Percentiles rank a stretch among this genome's conserved stretches.
These are phyloP conservation scores for Leccinum broughii DNA, from an alignment of 768 basidiomycete genomes.

Conservation along the genomic window DNA sequence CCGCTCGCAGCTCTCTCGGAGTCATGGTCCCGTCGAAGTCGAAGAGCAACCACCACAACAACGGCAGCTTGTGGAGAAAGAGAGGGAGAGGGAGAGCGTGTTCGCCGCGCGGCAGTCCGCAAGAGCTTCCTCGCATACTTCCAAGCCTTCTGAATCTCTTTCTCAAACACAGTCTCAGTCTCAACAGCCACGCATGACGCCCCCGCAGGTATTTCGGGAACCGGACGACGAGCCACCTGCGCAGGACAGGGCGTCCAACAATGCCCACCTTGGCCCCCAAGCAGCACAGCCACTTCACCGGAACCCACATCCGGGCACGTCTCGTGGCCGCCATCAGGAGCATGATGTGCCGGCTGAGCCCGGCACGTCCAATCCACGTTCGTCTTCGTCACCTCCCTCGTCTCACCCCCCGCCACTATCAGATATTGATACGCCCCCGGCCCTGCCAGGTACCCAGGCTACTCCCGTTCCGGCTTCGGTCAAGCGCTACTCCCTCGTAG, in stretches of 20 bases:
- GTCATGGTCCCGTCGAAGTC: conserved; percentile 36
- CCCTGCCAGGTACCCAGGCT: conserved; percentile 25
- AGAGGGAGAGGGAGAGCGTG: conserved; percentile 34
- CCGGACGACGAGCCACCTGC: conserved; percentile 33
- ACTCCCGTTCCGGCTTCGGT: conserved; percentile 59
- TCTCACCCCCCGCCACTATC: background rate
- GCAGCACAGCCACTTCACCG: conserved; percentile 18
- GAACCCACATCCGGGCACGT: conserved; percentile 13
- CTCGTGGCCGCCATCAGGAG: conserved; percentile 5
- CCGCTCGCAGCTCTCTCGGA: conserved; percentile 50
- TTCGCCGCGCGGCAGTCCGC: conserved; percentile 41
- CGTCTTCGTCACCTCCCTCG: conserved; percentile 18
- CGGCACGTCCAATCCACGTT: conserved; percentile 5
- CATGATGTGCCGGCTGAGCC: conserved; percentile 17
- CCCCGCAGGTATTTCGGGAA: conserved; percentile 32
- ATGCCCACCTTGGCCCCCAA: conserved; percentile 15
- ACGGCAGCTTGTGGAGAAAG: conserved; percentile 34
- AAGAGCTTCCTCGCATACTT: conserved; percentile 39
- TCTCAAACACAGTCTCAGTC: conserved; percentile 22
- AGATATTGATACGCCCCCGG: conserved; percentile 31
- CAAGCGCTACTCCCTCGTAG: conserved; percentile 78
- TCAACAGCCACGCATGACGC: conserved; percentile 24
- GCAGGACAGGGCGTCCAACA: conserved; percentile 5
- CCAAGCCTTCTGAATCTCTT: conserved; percentile 36
- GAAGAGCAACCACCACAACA: conserved; percentile 13